Evolutionary conservation across 176 grass and related monocot genomes (phyloP).

Genomic region (Pharus latifolius): DNA sequence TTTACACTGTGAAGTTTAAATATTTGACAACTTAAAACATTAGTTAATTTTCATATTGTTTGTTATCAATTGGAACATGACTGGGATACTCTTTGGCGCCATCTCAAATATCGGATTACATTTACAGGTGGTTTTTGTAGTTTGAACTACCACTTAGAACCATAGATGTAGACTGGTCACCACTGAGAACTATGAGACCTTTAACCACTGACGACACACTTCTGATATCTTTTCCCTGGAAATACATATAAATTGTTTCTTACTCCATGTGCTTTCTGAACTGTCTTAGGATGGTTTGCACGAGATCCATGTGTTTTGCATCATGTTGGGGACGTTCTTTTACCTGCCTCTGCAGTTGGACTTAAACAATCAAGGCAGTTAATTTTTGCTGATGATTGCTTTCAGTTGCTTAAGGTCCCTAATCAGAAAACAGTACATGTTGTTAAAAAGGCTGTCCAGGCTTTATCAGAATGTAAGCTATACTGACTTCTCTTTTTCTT

Average conservation of each 20-base stretch:
- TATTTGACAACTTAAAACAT: too few species aligned
- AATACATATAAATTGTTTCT: neutral
- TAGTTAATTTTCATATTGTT: too few species aligned
- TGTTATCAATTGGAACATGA: too few species aligned
- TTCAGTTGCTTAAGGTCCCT: conserved; percentile 49
- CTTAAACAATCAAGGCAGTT: conserved; percentile 52
- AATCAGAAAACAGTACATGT: conserved; percentile 66
- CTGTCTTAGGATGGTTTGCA: conserved; percentile 79
- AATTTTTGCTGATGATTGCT: conserved; percentile 87
- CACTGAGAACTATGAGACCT: neutral
- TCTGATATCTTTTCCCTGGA: neutral
- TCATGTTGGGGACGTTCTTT: conserved; percentile 59
- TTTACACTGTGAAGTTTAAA: too few species aligned
- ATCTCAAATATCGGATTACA: too few species aligned
- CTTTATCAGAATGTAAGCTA: conserved; percentile 67
- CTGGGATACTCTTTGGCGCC: too few species aligned
- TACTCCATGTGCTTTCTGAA: conserved; percentile 10
- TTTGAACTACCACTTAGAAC: too few species aligned
- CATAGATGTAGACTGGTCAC: neutral
- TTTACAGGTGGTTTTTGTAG: too few species aligned
- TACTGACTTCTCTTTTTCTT: conserved; percentile 6
- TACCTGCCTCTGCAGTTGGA: conserved; percentile 45
- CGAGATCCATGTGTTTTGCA: conserved; percentile 67
- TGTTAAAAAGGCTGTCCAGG: conserved; percentile 59
- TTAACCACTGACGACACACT: neutral